Conservation (phyloP, 2,329 filamentous ascomycete genomes). For the Herpotrichia juniperi region DNA sequence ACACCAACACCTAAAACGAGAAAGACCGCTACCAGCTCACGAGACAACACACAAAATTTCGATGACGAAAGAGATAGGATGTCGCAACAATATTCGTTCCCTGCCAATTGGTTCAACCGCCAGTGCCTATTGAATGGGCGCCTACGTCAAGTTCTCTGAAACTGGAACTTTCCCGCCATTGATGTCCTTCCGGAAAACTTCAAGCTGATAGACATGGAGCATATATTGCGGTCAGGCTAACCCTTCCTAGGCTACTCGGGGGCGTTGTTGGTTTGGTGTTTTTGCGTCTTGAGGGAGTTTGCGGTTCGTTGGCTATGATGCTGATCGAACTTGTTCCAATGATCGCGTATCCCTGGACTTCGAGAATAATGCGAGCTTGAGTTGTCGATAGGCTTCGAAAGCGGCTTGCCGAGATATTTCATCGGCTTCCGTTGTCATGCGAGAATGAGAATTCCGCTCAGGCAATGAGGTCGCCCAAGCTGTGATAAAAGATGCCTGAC, state of each 20-base stretch:
- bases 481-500: constrained; percentile 36
- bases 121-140: not conserved
- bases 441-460: constrained; percentile 18
- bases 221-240: not conserved
- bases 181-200: not conserved
- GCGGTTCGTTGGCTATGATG: not conserved
- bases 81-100: not conserved
- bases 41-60: not conserved
- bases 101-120: not conserved
- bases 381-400: constrained; percentile 41
- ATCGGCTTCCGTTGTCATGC: constrained; percentile 18
- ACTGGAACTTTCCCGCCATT: not conserved
- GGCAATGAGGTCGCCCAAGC: constrained; percentile 39
- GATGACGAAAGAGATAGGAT: not conserved
- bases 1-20: constrained; percentile 1
- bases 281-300: not conserved
- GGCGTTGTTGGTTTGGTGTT: not conserved
- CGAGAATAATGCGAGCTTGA: constrained; percentile 39
- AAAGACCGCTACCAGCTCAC: not conserved
- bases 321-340: not conserved
- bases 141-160: not conserved
- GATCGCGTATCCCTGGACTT: constrained; percentile 34
- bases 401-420: constrained; percentile 30
- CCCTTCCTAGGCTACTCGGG: not conserved
- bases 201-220: not conserved